Evolutionary conservation across 345 rosid species (phyloP), one percentile per base, ranked within the genome.

Genomic region (Corymbia maculata): DNA sequence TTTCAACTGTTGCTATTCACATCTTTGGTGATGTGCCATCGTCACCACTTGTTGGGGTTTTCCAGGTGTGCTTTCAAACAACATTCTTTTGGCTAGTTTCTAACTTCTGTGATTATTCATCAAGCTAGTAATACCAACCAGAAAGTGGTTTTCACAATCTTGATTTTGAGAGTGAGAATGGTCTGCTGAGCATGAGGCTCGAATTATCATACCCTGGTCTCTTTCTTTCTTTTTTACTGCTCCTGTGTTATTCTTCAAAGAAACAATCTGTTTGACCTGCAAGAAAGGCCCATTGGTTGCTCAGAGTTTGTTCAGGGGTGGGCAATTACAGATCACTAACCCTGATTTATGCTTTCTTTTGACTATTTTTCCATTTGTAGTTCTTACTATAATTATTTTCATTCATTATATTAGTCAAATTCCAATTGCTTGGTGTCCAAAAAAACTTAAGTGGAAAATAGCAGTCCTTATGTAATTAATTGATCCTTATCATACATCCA

Each of bases 1-100:
- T 93, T 52, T 97, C 99, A 52, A 98, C 98, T 11, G 98, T 97
- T 75, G 90, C 98, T 84, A 98, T 98, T 85, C 99, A 98, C 90
- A 89, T 97, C 85, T 95, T 98, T 88, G 99, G 99, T 11, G 99
- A 98, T 90, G 98, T 98, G 70, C 99, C 99, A 91, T 97, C 99
- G 79, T 96, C 99, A 3, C 99, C 99, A 49, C 97, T 98, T 87
- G 99, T 95, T 89, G 99, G 99, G 55, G 93, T 93, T 86, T 94
- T 98, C 89, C 96, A 98, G 99, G 99, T 95, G 86, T 52, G 90
- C 86, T 85, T 86, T 51, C 87, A 85, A 52, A 44, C 50, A 70
- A 86, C 80, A 16, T 57, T 17, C 52, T 88, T 45, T 66, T 26
- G 19, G 52, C 86, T 86, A 50, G 28, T 87, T 49, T 50, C 55